These are phyloP conservation scores for Microascus cirrosus DNA, from an alignment of 2,329 filamentous ascomycete species.

Conservation along the genomic window DNA sequence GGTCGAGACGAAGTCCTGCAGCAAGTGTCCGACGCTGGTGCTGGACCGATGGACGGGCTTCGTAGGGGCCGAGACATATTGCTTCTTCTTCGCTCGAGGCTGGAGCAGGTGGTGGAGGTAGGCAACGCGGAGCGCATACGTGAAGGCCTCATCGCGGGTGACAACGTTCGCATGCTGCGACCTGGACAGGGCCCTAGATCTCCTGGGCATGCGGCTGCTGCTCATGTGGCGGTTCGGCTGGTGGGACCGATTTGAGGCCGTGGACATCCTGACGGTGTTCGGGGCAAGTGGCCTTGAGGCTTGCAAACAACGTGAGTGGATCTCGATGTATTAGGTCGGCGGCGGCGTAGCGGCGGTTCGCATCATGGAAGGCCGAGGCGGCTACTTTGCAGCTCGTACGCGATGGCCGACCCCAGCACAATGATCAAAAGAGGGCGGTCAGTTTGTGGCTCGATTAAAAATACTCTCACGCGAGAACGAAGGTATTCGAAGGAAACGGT, in stretches of 20 bases:
- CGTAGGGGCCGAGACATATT: slow-evolving; percentile 52
- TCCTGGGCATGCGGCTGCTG: slow-evolving; percentile 25
- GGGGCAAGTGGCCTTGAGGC: background rate
- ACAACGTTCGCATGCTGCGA: slow-evolving; percentile 32
- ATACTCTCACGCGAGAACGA: background rate
- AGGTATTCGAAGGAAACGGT: background rate
- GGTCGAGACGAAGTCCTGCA: slow-evolving; percentile 68
- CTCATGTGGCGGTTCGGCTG: slow-evolving; percentile 32
- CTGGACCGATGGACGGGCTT: slow-evolving; percentile 51
- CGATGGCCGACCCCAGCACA: background rate
- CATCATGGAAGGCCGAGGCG: background rate
- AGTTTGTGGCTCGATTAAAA: background rate
- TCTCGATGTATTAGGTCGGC: background rate
- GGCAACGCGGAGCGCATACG: slow-evolving; percentile 79
- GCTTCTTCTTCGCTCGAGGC: slow-evolving; percentile 78
- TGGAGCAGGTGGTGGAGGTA: slow-evolving; percentile 90
- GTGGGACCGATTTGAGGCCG: slow-evolving; percentile 19
- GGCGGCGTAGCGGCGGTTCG: background rate
- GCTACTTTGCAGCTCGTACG: background rate
- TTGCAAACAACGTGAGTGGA: background rate
- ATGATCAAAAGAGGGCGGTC: background rate
- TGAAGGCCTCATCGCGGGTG: slow-evolving; percentile 73
- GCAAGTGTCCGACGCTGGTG: slow-evolving; percentile 71
- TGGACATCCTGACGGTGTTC: slow-evolving; percentile 6
- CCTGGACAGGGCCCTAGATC: slow-evolving; percentile 32